Percentiles rank a stretch among this genome's conserved stretches.
phyloP scores from a whole-genome alignment of 1,284 basidiomycete species.

The Sporisorium reilianum region DNA sequence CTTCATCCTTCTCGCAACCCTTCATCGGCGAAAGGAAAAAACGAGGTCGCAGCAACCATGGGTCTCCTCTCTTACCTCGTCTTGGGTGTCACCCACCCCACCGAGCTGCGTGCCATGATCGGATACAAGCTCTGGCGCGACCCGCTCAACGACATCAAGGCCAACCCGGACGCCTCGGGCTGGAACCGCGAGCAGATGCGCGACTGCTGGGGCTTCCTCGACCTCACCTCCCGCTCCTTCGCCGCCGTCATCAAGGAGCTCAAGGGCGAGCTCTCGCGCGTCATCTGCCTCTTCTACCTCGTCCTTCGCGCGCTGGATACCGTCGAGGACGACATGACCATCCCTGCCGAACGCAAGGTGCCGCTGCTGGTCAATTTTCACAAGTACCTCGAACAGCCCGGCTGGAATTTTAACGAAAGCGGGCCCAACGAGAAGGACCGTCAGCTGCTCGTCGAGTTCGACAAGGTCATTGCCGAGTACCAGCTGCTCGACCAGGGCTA shows the following conservation, averaged over 20 bases:
- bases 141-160: conserved; percentile 70
- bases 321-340: conserved; percentile 98
- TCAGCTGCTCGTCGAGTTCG: conserved; percentile 86
- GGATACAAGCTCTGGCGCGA: conserved; percentile 71
- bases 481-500: conserved; percentile 74
- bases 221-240: conserved; percentile 89
- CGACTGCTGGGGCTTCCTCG: conserved; percentile 89
- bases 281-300: conserved; percentile 92
- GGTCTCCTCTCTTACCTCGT: conserved; percentile 37
- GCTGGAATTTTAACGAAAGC: conserved; percentile 86
- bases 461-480: conserved; percentile 85
- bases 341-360: conserved; percentile 87
- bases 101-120: conserved; percentile 69
- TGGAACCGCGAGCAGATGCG: conserved; percentile 76
- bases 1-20: not conserved
- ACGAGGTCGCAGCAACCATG: conserved; percentile 17
- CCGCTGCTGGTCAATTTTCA: conserved; percentile 87
- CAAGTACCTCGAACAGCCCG: conserved; percentile 81
- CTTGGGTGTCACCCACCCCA: conserved; percentile 61
- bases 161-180: conserved; percentile 66
- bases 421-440: conserved; percentile 93
- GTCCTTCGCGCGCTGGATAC: conserved; percentile 94
- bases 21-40: not conserved
- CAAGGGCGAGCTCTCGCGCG: conserved; percentile 91
- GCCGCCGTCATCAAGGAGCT: conserved; percentile 95